These are phyloP conservation scores for Strombidium stylifer DNA, from an alignment of 73 alveolate genomes.

Conservation along the genomic window DNA sequence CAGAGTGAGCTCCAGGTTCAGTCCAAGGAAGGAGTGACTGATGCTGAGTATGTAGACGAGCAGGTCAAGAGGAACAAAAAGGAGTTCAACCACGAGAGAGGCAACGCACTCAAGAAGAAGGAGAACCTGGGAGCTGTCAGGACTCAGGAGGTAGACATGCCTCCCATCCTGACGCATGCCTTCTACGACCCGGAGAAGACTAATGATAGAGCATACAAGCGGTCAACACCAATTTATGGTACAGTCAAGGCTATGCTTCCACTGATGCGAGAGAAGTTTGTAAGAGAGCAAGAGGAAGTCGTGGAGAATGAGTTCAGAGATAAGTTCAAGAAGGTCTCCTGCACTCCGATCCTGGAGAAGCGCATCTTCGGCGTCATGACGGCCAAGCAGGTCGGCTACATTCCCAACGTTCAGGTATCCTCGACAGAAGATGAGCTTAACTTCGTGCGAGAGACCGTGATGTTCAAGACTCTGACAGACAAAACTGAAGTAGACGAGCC, in stretches of 20 bases:
- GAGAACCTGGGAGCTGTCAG: slow-evolving; percentile 6
- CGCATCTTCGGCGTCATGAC: slow-evolving; percentile 22
- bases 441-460: slow-evolving; percentile 5
- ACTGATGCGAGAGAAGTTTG: slow-evolving; percentile 13
- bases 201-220: slow-evolving; percentile 1
- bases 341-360: neutral
- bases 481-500: neutral
- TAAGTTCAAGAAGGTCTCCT: slow-evolving; percentile 6
- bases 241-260: slow-evolving; percentile 31
- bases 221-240: slow-evolving; percentile 2
- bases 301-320: neutral
- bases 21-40: too few relatives aligned
- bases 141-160: neutral
- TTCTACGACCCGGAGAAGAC: neutral
- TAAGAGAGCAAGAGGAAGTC: neutral
- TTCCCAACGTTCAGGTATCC: slow-evolving; percentile 19
- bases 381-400: slow-evolving; percentile 6
- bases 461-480: slow-evolving; percentile 3
- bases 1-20: too few relatives aligned
- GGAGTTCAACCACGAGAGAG: slow-evolving; percentile 13
- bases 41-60: too few relatives aligned
- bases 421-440: slow-evolving; percentile 16
- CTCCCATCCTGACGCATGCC: slow-evolving; percentile 2
- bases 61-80: slow-evolving; percentile 11
- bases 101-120: slow-evolving; percentile 7